These are phyloP conservation scores for Diospyros lotus DNA, from an alignment of 148 eudicot species.

Conservation along the genomic window DNA sequence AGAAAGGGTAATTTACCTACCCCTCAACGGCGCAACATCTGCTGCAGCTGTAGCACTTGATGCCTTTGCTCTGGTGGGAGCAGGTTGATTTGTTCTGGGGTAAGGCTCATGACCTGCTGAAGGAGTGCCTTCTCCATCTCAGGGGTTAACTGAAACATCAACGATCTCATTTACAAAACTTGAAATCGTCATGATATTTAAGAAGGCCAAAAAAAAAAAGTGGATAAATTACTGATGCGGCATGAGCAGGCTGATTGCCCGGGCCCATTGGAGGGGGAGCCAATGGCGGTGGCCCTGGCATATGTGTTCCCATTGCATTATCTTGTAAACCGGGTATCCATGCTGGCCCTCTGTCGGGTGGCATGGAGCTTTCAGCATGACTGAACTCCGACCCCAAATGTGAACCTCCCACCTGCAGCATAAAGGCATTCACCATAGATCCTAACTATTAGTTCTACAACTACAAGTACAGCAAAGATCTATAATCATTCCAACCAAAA, in stretches of 20 bases:
- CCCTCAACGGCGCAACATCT: constrained; percentile 66
- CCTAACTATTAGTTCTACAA: not conserved
- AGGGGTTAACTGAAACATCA: constrained; percentile 52
- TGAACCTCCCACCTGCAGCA: constrained; percentile 50
- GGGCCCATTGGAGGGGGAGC: constrained; percentile 45
- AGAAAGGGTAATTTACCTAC: too few relatives aligned
- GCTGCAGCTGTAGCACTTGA: constrained; percentile 88
- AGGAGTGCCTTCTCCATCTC: constrained; percentile 75
- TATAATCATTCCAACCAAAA: too few relatives aligned
- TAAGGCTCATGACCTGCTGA: constrained; percentile 89
- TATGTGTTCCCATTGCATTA: constrained; percentile 35
- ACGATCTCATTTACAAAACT: not conserved
- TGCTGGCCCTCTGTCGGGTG: constrained; percentile 54
- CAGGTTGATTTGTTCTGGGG: constrained; percentile 72
- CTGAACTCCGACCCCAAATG: constrained; percentile 55
- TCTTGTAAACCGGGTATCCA: constrained; percentile 62
- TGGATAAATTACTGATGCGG: constrained; percentile 43
- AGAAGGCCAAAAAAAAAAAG: not conserved
- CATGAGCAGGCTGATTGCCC: constrained; percentile 64
- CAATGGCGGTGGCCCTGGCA: constrained; percentile 39
- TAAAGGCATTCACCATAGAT: not conserved
- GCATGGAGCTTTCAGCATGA: constrained; percentile 53
- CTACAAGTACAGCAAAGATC: not conserved
- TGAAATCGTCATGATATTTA: not conserved
- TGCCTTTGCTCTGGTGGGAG: constrained; percentile 80